Conservation (phyloP, 2,329 filamentous ascomycete genomes). For the Trematosphaeria pertusa region DNA sequence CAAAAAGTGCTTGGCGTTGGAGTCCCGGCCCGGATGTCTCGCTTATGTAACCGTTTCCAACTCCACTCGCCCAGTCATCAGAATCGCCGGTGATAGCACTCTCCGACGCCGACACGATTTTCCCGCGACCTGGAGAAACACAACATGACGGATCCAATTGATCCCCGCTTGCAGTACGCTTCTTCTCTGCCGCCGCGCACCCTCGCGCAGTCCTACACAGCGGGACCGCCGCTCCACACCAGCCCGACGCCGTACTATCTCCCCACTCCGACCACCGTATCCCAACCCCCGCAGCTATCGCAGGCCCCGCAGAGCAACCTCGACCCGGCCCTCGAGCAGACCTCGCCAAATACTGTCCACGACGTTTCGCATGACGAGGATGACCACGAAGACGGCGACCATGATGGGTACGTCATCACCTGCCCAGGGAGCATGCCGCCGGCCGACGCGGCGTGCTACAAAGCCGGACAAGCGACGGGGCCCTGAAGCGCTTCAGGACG, state of each 20-base stretch:
- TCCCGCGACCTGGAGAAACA: no score
- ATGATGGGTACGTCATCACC: constrained; percentile 32
- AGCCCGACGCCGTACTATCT: constrained; percentile 43
- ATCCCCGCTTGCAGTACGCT: constrained; percentile 39
- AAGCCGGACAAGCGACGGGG: no score
- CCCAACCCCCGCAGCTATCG: constrained; percentile 22
- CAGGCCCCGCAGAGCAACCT: constrained; percentile 27
- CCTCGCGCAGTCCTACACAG: constrained; percentile 32
- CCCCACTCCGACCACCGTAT: constrained; percentile 27
- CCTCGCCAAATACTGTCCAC: constrained; percentile 34
- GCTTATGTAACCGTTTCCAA: not conserved
- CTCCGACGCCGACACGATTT: constrained; percentile 28
- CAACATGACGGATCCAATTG: constrained; percentile 40
- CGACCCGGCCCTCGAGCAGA: constrained; percentile 42
- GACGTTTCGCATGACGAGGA: constrained; percentile 35
- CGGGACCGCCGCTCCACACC: constrained; percentile 28
- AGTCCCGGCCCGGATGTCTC: no score
- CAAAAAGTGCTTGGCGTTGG: not conserved
- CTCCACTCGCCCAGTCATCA: not conserved
- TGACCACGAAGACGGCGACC: constrained; percentile 39
- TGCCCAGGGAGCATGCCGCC: not conserved
- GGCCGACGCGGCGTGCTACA: no score
- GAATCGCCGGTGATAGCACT: not conserved
- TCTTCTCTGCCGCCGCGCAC: constrained; percentile 32
- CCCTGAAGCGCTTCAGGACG: no score